phyloP scores from a whole-genome alignment of 495 filamentous ascomycete genomes.

The Xylaria scruposa region DNA sequence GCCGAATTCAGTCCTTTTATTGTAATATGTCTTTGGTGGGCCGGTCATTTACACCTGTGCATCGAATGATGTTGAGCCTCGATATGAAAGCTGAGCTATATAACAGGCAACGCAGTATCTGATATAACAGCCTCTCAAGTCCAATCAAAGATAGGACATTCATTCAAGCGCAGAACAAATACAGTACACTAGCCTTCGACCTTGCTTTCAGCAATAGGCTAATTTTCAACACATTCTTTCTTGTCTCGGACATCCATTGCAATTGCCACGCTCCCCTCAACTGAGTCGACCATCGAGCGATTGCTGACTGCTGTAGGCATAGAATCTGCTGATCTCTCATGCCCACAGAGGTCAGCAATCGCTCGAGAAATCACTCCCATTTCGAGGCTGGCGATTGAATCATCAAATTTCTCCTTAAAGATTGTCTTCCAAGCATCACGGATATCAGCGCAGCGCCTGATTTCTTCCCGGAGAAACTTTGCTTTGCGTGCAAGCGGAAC shows the following conservation, averaged over 20 bases:
- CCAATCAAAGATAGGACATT: neutral
- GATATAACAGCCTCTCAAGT: neutral
- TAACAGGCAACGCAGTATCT: neutral
- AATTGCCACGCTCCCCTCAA: neutral
- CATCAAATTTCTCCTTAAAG: constrained; percentile 4
- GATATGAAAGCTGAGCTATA: neutral
- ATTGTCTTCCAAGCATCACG: constrained; percentile 2
- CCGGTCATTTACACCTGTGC: neutral
- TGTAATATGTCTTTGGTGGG: too few species aligned
- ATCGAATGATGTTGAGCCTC: neutral
- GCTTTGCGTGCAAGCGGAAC: constrained; percentile 6
- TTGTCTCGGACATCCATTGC: neutral
- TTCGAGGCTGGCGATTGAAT: neutral
- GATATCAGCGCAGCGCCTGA: neutral
- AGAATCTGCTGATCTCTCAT: neutral
- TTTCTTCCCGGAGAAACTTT: constrained; percentile 19
- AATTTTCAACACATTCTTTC: neutral
- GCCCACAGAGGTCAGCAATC: constrained; percentile 18
- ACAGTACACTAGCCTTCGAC: neutral
- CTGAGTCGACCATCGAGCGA: neutral
- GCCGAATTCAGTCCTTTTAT: too few species aligned
- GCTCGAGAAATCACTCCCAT: constrained; percentile 14
- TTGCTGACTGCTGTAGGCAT: neutral
- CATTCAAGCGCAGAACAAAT: neutral
- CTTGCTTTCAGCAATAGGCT: neutral